Conservation (phyloP, 2,329 filamentous ascomycete genomes). For the Sporothrix luriei region DNA sequence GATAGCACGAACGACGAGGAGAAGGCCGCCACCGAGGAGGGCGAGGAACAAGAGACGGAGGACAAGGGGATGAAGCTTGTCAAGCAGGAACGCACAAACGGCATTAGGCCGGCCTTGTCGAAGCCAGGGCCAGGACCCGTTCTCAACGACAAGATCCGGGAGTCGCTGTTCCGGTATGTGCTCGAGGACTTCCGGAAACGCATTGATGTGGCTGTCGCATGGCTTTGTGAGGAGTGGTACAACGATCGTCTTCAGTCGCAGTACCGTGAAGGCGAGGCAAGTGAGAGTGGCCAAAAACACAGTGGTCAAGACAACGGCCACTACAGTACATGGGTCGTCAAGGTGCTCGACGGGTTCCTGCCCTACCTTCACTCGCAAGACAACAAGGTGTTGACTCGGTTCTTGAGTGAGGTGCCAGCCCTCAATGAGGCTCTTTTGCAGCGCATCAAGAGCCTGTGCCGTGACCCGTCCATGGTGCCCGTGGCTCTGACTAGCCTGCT, state of each 20-base stretch:
- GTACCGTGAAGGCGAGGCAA: conserved; percentile 37
- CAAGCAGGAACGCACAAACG: conserved; percentile 27
- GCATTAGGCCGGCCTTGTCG: conserved; percentile 37
- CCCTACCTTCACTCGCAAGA: conserved; percentile 91
- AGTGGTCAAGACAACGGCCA: conserved; percentile 50
- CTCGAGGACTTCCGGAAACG: conserved; percentile 89
- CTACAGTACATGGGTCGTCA: conserved; percentile 78
- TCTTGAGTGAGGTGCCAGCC: conserved; percentile 86
- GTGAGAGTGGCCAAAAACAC: conserved; percentile 41
- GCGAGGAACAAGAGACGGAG: conserved; percentile 46
- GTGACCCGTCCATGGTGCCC: conserved; percentile 65
- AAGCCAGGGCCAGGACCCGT: conserved; percentile 40
- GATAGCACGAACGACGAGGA: conserved; percentile 44
- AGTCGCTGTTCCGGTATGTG: conserved; percentile 80
- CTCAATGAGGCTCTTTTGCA: conserved; percentile 72
- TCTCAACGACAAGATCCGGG: conserved; percentile 72
- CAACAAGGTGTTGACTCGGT: conserved; percentile 78
- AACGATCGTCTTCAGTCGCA: conserved; percentile 66
- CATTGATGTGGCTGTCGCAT: conserved; percentile 86
- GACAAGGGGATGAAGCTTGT: conserved; percentile 28
- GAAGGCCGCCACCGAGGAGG: conserved; percentile 49
- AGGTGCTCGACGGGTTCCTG: conserved; percentile 83
- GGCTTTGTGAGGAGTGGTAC: conserved; percentile 98
- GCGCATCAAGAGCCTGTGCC: conserved; percentile 68
- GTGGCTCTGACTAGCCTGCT: conserved; percentile 66